Percentiles rank a stretch among this genome's conserved stretches.
These are phyloP conservation scores for Oehlia diaphana DNA, from an alignment of 192 early-diverging fungal genomes.

Conservation along the genomic window DNA sequence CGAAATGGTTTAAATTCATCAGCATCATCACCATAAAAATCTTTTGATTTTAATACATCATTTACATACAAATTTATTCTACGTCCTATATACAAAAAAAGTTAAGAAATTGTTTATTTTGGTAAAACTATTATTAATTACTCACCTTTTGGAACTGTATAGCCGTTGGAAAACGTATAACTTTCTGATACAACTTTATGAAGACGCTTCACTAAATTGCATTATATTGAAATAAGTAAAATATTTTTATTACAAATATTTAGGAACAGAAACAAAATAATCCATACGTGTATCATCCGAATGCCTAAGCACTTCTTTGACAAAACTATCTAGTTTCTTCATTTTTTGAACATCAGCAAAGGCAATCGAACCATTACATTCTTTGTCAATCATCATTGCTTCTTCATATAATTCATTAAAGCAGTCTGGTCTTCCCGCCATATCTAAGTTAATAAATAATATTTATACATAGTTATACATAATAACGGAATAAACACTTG, in stretches of 20 bases:
- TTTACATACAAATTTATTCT: not conserved
- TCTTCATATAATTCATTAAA: conserved; percentile 10
- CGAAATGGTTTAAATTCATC: conserved; percentile 28
- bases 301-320: conserved; percentile 11
- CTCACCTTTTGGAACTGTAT: conserved; percentile 13
- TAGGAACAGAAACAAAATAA: not conserved
- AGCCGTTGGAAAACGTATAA: conserved; percentile 13
- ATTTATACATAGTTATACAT: not conserved
- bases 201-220: not conserved
- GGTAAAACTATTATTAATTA: not conserved
- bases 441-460: not conserved
- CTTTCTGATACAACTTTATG: not conserved
- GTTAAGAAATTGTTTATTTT: not conserved
- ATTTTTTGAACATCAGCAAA: not conserved
- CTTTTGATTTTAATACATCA: not conserved
- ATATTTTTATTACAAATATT: not conserved
- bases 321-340: conserved; percentile 11
- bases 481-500: not conserved
- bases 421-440: conserved; percentile 9
- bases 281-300: not conserved
- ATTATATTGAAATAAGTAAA: not conserved
- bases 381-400: not conserved
- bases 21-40: not conserved
- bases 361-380: not conserved
- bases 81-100: not conserved